Base-by-base conservation (phyloP, 2,329 filamentous ascomycete species). In the Talaromyces amestolkiae region DNA sequence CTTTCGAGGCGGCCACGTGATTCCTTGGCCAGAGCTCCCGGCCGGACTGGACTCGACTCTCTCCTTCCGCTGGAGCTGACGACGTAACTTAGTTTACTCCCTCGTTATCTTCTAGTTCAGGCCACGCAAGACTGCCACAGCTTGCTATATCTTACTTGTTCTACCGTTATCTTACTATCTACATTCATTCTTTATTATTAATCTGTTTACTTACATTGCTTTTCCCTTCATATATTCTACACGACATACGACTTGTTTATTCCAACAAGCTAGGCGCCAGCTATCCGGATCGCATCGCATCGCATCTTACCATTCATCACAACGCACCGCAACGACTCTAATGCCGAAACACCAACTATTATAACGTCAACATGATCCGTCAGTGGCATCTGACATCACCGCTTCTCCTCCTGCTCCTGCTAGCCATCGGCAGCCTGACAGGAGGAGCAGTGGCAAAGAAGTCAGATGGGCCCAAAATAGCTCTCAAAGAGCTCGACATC, bases 401-500 rank as follows among this genome's bases (percentile, higher is more conserved):
- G 74, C 79, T 86, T 74, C 77, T 81, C 76, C 77, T 88, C 74
- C 76, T 87, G 74, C 79, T 86, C 76, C 84, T 82, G 69, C 71
- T 80, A 69, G 77, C 72, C 71, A 75, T 70, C 66, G 62, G 66
- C 61, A 56, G 69, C 69, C 27, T 53, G 49, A 65, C 37, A n/a
- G 56, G 53, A 39, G 37, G 33, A n/a, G 56, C 35, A n/a, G 27
- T 45, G 22, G 79, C 87, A 64, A 82, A 84, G 68, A 82, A 84
- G 68, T 70, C 71, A 47, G 85, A 88, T 73, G 82, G 83, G 58
- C 93, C 93, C 27, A 83, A 83, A 64, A 84, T 97, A 72, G 82
- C 84, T 68, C 80, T 83, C 66, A 90, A 82, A 62, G 78, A 84
- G 56, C 91, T 97, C 79, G 82, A 90, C 53, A 83, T 88, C 72